Base-by-base conservation (phyloP, 768 basidiomycete genomes). In the Amanita subjunquillea region DNA sequence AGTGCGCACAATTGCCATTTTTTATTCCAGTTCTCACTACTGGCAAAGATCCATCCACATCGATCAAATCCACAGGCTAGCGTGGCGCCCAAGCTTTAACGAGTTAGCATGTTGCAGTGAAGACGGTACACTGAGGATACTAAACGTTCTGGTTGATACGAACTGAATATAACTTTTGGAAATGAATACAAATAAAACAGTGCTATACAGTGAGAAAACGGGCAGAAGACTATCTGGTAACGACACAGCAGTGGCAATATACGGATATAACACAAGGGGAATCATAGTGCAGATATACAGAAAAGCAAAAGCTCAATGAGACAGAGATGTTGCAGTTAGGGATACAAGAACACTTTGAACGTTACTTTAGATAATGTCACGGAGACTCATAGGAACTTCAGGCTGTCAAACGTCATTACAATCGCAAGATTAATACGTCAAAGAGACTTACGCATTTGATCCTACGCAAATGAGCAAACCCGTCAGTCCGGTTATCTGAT, bases 371-470 rank as follows among this genome's bases (percentile, higher is more conserved):
- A 91, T 77, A 75, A 90, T 77, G 75, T 92, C 89, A 65, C 90
- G 88, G 65, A 91, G 82, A 72, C 82, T 88, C 75, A 85, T 80
- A 57, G 89, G 89, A 67, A 92, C 89, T 80, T 92, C 89, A 65
- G 89, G 89, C 89, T 91, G 65, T 55, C 57, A 56, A 49, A 45
- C 8, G 22, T 57, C 68, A 27, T 67, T 65, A 49, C 52, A 25
- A 43, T 5, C 29, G 3, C 20, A n/a, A 32, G 30, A 27, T 40
- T 6, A 27, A 8, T 4, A 15, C 42, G 39, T 25, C 37, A 40
- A 32, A 25, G 43, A 44, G 51, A 72, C 89, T 63, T 68, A 91
- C 89, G 71, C 89, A 92, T 91, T 92, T 92, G 74, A 87, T 87
- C 73, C 84, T 87, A 49, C 17, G 51, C 37, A 55, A 27, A 43